Base-by-base conservation (phyloP, 2,329 filamentous ascomycete genomes). In the Sarocladiaceae sp. region DNA sequence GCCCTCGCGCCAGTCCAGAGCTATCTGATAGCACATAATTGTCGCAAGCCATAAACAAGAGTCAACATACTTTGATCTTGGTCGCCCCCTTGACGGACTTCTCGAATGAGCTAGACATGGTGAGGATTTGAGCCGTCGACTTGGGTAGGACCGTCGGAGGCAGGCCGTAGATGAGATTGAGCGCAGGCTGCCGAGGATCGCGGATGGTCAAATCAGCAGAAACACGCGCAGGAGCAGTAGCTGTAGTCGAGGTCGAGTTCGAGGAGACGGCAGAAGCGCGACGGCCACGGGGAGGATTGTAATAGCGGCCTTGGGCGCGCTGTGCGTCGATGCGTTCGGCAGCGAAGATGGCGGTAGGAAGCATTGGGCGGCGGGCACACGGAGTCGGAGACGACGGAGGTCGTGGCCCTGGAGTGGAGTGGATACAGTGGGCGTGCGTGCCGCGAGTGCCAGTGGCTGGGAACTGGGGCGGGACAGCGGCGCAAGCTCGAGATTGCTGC, bases 1-100 rank as follows among this genome's bases (percentile, higher is more conserved):
- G n/a, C n/a, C n/a, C n/a, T n/a, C n/a, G n/a, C n/a, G n/a, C n/a
- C n/a, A n/a, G n/a, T n/a, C n/a, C n/a, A n/a, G n/a, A n/a, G n/a
- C n/a, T n/a, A n/a, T n/a, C n/a, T n/a, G n/a, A n/a, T n/a, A n/a
- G 35, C 35, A 6, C 37, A 7, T 8, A 40, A 8, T 40, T 22
- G 12, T 10, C 20, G 10, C 12, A 15, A 44, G 26, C 10, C 13
- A 4, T 33, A 26, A 13, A 11, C 4, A 7, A 13, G n/a, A 12
- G 13, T 31, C 13, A 28, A 31, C 53, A 55, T 57, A 92, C 91
- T 84, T 97, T 97, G 68, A 96, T 90, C 79, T 97, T 97, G 64
- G 93, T 97, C 63, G 90, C 93, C 74, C 93, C 94, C 79, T 97
- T 97, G 67, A 99, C 94, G 61, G 92, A 96, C 80, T 97, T 99